Conservation (phyloP, 441 rosid species). For the Jatropha podagrica region DNA sequence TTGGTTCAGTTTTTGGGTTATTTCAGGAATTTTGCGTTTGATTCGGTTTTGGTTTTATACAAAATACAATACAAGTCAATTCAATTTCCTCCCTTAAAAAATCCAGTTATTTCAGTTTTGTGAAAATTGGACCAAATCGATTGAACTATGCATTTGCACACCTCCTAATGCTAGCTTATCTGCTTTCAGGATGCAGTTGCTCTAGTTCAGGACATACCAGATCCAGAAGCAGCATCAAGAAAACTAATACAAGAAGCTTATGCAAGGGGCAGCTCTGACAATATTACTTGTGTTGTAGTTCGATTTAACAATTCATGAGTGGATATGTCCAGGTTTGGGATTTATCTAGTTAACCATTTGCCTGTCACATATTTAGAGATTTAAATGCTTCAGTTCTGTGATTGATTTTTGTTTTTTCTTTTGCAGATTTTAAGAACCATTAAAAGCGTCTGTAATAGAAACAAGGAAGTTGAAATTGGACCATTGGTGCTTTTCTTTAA, state of each 20-base stretch:
- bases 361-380: not conserved
- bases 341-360: not conserved
- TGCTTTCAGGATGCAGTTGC: conserved; percentile 59
- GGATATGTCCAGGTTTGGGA: not conserved
- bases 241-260: conserved; percentile 67
- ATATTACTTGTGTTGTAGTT: conserved; percentile 79
- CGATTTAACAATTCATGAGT: conserved; percentile 47
- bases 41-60: too few species aligned
- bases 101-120: too few species aligned
- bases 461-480: not conserved
- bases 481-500: not conserved
- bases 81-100: too few species aligned
- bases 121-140: too few species aligned
- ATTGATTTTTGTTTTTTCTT: not conserved
- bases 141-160: too few species aligned
- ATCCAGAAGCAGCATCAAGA: conserved; percentile 70
- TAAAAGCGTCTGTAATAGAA: not conserved
- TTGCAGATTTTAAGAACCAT: conserved; percentile 4
- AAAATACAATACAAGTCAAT: too few species aligned
- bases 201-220: conserved; percentile 46
- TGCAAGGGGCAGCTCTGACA: conserved; percentile 71
- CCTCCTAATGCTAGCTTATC: not conserved
- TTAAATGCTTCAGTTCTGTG: not conserved
- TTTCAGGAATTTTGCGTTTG: too few species aligned
- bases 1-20: too few species aligned